Percentiles rank a stretch among this genome's conserved stretches.
phyloP scores from a whole-genome alignment of 176 grass and related monocot species.

The Oryza brachyantha region DNA sequence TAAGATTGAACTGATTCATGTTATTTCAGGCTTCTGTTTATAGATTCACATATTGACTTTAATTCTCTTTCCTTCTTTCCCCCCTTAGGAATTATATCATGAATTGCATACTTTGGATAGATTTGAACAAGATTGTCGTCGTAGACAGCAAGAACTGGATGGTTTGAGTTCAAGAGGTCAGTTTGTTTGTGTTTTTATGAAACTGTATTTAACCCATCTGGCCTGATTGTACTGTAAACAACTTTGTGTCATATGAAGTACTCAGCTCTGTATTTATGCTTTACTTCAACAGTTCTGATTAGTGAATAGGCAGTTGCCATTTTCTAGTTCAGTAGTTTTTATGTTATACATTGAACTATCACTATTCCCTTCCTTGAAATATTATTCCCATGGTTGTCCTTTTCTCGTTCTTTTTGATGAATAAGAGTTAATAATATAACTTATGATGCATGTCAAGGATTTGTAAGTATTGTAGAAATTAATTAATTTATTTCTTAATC shows the following conservation, averaged over 20 bases:
- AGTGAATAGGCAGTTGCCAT: background rate
- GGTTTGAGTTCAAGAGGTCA: slow-evolving; percentile 66
- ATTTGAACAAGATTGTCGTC: slow-evolving; percentile 72
- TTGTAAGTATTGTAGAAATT: background rate
- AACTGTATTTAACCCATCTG: background rate
- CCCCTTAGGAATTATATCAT: slow-evolving; percentile 84
- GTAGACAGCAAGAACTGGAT: slow-evolving; percentile 78
- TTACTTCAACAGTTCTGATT: background rate
- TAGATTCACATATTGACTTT: slow-evolving; percentile 11
- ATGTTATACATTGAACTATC: background rate
- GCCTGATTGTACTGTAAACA: slow-evolving; percentile 12
- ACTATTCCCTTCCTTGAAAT: background rate
- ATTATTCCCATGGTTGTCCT: background rate
- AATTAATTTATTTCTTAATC: background rate
- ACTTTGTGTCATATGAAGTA: background rate
- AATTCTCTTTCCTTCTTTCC: slow-evolving; percentile 12
- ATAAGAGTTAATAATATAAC: slow-evolving; percentile 10
- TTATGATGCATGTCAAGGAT: slow-evolving; percentile 22
- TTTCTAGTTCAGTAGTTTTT: slow-evolving; percentile 15
- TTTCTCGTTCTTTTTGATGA: background rate
- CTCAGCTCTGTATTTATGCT: background rate
- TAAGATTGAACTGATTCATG: slow-evolving; percentile 1
- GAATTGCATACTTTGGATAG: slow-evolving; percentile 96
- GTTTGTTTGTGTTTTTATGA: slow-evolving; percentile 26
- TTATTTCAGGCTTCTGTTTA: slow-evolving; percentile 20